A percentile compares a stretch with the other conserved stretches of the same genome.
phyloP scores from a whole-genome alignment of 805 yeast genomes.

The Sugiyamaella marilandica region DNA sequence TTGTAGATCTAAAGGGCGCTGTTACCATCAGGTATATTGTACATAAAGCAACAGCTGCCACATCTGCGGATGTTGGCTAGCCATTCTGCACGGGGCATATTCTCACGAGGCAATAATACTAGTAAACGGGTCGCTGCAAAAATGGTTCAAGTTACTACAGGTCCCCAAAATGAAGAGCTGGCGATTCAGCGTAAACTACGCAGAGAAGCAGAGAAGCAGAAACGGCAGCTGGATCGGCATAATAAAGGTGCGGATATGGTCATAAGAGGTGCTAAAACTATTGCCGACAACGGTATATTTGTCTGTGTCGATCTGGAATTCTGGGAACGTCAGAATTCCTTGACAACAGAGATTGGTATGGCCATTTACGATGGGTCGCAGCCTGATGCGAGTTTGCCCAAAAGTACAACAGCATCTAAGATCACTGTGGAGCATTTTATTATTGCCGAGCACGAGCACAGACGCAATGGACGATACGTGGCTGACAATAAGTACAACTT shows the following conservation, averaged over 20 bases:
- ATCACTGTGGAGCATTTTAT: conserved; percentile 14
- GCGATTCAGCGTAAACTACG: too few species aligned
- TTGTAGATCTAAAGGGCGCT: too few species aligned
- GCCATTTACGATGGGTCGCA: conserved; percentile 14
- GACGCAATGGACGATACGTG: conserved; percentile 50
- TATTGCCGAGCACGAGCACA: conserved; percentile 37
- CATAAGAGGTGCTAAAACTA: neutral
- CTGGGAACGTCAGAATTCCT: conserved; percentile 16
- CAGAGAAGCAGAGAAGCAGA: too few species aligned
- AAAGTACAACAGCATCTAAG: neutral
- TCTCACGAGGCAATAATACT: too few species aligned
- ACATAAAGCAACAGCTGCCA: too few species aligned
- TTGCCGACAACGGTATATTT: conserved; percentile 3
- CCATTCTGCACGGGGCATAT: too few species aligned
- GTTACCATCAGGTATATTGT: too few species aligned
- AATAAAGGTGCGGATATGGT: neutral
- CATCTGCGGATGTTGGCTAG: too few species aligned
- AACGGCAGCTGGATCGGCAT: too few species aligned
- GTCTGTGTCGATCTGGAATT: conserved; percentile 19
- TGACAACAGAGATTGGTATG: conserved; percentile 20
- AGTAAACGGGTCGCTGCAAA: too few species aligned
- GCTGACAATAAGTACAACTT: conserved; percentile 50
- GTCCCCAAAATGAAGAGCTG: too few species aligned
- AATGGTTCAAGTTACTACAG: too few species aligned
- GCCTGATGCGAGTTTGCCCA: neutral